These are phyloP conservation scores for Lichtheimia hyalospora DNA, from an alignment of 371 early-diverging fungal species.

Conservation along the genomic window DNA sequence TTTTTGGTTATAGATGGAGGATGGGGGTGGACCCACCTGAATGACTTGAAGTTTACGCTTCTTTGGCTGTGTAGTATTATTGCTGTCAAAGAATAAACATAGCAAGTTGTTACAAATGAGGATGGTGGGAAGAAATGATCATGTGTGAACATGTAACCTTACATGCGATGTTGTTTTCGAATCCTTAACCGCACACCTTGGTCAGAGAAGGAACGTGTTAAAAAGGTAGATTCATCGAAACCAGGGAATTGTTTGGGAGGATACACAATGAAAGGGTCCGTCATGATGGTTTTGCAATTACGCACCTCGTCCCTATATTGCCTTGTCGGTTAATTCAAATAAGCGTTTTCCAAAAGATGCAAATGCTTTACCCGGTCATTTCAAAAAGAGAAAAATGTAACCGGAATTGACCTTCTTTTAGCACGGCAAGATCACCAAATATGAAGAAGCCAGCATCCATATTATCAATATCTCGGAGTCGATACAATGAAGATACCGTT, in stretches of 20 bases:
- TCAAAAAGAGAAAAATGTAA: slow-evolving; percentile 90
- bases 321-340: not conserved
- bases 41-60: too few species aligned
- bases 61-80: too few species aligned
- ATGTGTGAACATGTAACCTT: slow-evolving; percentile 6
- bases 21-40: too few species aligned
- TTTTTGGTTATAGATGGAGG: too few species aligned
- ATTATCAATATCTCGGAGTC: slow-evolving; percentile 48
- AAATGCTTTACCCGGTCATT: slow-evolving; percentile 65
- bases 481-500: slow-evolving; percentile 43
- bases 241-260: slow-evolving; percentile 92
- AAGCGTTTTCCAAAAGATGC: not conserved
- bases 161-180: slow-evolving; percentile 38
- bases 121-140: too few species aligned
- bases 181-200: slow-evolving; percentile 51
- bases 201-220: slow-evolving; percentile 48
- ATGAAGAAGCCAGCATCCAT: slow-evolving; percentile 92
- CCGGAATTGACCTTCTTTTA: slow-evolving; percentile 84
- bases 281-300: slow-evolving; percentile 39
- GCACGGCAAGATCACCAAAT: slow-evolving; percentile 91
- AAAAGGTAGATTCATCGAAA: slow-evolving; percentile 63
- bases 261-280: slow-evolving; percentile 77
- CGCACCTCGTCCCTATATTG: slow-evolving; percentile 27
- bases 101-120: too few species aligned
- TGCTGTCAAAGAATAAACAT: too few species aligned